Evolutionary conservation across 768 basidiomycete species (phyloP).

Genomic region (Wakefieldia striispora): DNA sequence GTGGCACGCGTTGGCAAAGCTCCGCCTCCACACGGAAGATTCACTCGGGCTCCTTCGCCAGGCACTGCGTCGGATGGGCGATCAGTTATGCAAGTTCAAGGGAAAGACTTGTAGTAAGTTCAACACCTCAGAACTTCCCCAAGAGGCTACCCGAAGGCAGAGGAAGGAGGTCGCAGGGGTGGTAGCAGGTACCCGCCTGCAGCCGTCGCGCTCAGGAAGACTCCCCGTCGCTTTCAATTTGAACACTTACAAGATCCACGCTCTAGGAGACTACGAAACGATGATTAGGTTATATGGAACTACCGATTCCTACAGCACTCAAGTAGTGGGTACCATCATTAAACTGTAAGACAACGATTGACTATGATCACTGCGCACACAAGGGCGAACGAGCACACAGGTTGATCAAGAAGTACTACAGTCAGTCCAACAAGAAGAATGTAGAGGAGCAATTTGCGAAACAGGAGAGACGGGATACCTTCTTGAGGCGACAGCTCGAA

Average conservation of each 20-base stretch:
- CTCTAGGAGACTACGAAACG: background rate
- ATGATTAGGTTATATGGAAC: background rate
- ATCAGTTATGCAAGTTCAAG: background rate
- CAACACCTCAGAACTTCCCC: background rate
- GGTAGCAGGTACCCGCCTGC: background rate
- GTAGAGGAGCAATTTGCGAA: background rate
- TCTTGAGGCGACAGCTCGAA: background rate
- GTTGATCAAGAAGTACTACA: background rate
- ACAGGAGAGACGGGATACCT: background rate
- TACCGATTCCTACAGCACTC: background rate
- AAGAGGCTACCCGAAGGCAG: background rate
- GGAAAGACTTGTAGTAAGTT: background rate
- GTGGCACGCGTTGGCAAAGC: constrained; percentile 2
- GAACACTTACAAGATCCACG: background rate
- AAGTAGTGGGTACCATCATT: too few species aligned
- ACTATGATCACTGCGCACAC: too few species aligned
- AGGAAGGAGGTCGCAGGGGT: background rate
- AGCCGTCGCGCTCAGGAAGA: background rate
- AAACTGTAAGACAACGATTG: too few species aligned
- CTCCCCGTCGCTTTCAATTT: background rate
- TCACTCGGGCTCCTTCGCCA: background rate
- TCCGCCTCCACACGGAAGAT: background rate
- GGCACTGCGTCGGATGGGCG: background rate
- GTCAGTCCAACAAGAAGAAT: background rate
- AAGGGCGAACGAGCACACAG: background rate